Evolutionary conservation across 2,329 filamentous ascomycete species (phyloP).

Genomic region (Thelonectria olida): DNA sequence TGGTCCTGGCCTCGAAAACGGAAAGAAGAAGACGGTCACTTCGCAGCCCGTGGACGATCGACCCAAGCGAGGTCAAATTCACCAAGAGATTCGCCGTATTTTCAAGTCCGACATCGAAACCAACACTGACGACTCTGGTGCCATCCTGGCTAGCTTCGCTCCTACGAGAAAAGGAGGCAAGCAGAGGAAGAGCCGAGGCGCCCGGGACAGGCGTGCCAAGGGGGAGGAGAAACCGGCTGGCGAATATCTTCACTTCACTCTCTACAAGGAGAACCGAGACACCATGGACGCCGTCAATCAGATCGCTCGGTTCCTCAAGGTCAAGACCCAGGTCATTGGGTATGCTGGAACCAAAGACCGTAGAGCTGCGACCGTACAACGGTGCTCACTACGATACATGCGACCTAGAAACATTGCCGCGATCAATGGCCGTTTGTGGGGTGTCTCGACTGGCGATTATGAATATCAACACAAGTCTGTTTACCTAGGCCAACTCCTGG

Average conservation of each 20-base stretch:
- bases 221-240: conserved; percentile 57
- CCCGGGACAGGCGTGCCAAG: conserved; percentile 28
- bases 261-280: conserved; percentile 97
- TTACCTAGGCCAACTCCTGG: conserved; percentile 82
- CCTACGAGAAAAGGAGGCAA: conserved; percentile 48
- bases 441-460: conserved; percentile 80
- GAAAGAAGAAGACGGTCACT: conserved; percentile 45
- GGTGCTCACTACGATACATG: conserved; percentile 71
- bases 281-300: conserved; percentile 90
- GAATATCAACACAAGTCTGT: conserved; percentile 77
- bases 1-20: conserved; percentile 42
- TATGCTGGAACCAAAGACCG: conserved; percentile 91
- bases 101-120: conserved; percentile 84
- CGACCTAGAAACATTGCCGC: conserved; percentile 68
- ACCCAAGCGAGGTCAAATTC: conserved; percentile 56
- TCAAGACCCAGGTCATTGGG: conserved; percentile 78
- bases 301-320: conserved; percentile 76
- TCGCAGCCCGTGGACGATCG: conserved; percentile 57
- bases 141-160: conserved; percentile 74
- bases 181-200: conserved; percentile 42
- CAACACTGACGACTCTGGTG: conserved; percentile 64
- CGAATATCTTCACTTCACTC: conserved; percentile 87
- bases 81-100: conserved; percentile 76
- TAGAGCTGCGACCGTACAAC: conserved; percentile 85
- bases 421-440: conserved; percentile 71